phyloP scores from a whole-genome alignment of 495 filamentous ascomycete genomes.

The Penicillium paxilli region DNA sequence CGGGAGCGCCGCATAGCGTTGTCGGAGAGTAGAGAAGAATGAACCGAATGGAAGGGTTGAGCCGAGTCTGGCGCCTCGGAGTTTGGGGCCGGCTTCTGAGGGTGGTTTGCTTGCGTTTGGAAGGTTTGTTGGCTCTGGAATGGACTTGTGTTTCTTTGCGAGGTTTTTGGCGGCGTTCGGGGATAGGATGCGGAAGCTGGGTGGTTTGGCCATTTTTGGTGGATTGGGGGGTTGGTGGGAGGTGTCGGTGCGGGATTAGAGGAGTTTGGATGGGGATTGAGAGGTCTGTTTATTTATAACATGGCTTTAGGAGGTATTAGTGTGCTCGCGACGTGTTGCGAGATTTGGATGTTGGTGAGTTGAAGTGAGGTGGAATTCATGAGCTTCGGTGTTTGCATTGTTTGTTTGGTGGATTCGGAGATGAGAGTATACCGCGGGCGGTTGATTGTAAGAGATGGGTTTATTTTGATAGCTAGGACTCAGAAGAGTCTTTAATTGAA shows the following conservation, averaged over 20 bases:
- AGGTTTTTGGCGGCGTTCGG: conserved; percentile 22
- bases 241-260: neutral
- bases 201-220: conserved; percentile 8
- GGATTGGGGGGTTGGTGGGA: neutral
- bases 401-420: conserved; percentile 11
- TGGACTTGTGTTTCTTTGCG: neutral
- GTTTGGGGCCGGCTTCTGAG: neutral
- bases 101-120: too few species aligned
- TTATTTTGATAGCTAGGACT: neutral
- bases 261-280: neutral
- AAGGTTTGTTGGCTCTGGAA: too few species aligned
- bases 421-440: too few species aligned
- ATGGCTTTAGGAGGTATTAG: neutral
- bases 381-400: conserved; percentile 18
- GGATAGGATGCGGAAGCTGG: conserved; percentile 21
- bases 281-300: neutral
- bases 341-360: neutral
- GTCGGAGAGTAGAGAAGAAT: conserved; percentile 32
- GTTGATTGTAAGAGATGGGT: too few species aligned
- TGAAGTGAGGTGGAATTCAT: neutral
- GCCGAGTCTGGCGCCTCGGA: conserved; percentile 10
- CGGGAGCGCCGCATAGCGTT: conserved; percentile 35
- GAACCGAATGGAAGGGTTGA: conserved; percentile 15
- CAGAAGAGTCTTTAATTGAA: too few species aligned
- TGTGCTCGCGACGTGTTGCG: neutral